A percentile compares a stretch with the other conserved stretches of the same genome.
Conservation (phyloP, 2,329 filamentous ascomycete species). For the Ceratocystis cubensis region DNA sequence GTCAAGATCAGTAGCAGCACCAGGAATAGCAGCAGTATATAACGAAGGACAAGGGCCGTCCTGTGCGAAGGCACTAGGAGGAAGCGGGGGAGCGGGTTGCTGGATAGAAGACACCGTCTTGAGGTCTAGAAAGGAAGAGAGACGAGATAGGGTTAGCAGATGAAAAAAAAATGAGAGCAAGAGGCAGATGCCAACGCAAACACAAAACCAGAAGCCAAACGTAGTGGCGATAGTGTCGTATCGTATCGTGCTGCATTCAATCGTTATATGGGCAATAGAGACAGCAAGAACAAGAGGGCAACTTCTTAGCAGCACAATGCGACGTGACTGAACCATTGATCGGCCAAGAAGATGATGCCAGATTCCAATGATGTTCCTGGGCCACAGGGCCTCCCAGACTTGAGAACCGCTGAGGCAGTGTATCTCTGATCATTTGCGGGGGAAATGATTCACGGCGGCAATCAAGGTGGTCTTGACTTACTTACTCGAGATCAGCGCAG, state of each 20-base stretch:
- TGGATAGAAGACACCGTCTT: constrained; percentile 45
- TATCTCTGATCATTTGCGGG: background rate
- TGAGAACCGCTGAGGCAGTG: background rate
- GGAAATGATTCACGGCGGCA: background rate
- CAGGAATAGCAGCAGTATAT: constrained; percentile 20
- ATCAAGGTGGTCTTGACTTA: constrained; percentile 28
- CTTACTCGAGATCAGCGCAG: constrained; percentile 49
- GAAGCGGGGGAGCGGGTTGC: constrained; percentile 34
- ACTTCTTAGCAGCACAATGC: background rate
- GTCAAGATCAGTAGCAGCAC: constrained; percentile 19
- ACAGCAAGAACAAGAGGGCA: background rate
- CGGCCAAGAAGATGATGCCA: background rate
- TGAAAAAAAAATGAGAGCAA: background rate
- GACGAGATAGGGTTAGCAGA: constrained; percentile 8
- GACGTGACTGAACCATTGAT: background rate
- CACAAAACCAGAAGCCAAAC: too few species aligned
- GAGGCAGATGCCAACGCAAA: background rate
- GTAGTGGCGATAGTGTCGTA: too few species aligned
- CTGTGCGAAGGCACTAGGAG: constrained; percentile 51
- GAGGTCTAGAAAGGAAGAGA: constrained; percentile 8
- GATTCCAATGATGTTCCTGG: background rate
- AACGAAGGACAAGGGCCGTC: constrained; percentile 36
- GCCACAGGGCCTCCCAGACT: background rate
- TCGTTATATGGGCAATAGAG: too few species aligned
- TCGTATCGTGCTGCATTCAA: too few species aligned